A percentile compares a stretch with the other conserved stretches of the same genome.
Conservation (phyloP, 2,329 filamentous ascomycete species). For the Aspergillus sp. region DNA sequence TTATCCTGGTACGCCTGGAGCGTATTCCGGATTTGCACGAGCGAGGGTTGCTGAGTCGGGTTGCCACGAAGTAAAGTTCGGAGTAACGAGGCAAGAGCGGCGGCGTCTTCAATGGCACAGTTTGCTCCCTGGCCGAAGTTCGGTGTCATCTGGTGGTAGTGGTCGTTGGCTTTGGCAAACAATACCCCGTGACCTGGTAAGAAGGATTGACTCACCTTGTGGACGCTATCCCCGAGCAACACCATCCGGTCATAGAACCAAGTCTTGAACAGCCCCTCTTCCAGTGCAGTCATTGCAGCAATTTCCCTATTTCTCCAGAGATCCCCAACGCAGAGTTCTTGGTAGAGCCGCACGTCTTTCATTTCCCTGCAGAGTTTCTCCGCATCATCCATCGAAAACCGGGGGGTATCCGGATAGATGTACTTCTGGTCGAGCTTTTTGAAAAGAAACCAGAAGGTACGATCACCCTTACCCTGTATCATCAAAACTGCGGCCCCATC, state of each 20-base stretch:
- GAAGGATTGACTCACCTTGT: slow-evolving; percentile 22
- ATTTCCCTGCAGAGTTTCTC: slow-evolving; percentile 9
- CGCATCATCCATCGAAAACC: slow-evolving; percentile 24
- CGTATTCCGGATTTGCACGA: background rate
- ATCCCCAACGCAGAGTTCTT: slow-evolving; percentile 20
- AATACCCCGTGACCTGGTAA: background rate
- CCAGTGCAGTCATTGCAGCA: slow-evolving; percentile 23
- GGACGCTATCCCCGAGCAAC: slow-evolving; percentile 28
- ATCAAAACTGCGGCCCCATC: slow-evolving; percentile 20
- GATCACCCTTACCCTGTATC: slow-evolving; percentile 21
- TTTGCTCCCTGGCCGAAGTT: slow-evolving; percentile 44
- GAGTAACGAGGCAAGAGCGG: slow-evolving; percentile 25
- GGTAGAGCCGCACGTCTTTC: slow-evolving; percentile 15
- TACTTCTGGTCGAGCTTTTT: slow-evolving; percentile 24
- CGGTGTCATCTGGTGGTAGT: slow-evolving; percentile 29
- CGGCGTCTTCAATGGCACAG: slow-evolving; percentile 42
- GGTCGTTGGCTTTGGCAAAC: background rate
- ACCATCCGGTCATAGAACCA: slow-evolving; percentile 27
- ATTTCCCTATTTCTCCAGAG: slow-evolving; percentile 22
- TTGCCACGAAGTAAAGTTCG: slow-evolving; percentile 27
- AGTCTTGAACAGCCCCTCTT: slow-evolving; percentile 25
- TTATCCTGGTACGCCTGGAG: slow-evolving; percentile 13
- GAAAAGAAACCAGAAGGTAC: slow-evolving; percentile 30
- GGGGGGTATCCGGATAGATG: slow-evolving; percentile 22
- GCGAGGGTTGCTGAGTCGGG: background rate